Evolutionary conservation across 2,329 filamentous ascomycete genomes (phyloP), one percentile per base, ranked within the genome.

Genomic region (Ciborinia camelliae): DNA sequence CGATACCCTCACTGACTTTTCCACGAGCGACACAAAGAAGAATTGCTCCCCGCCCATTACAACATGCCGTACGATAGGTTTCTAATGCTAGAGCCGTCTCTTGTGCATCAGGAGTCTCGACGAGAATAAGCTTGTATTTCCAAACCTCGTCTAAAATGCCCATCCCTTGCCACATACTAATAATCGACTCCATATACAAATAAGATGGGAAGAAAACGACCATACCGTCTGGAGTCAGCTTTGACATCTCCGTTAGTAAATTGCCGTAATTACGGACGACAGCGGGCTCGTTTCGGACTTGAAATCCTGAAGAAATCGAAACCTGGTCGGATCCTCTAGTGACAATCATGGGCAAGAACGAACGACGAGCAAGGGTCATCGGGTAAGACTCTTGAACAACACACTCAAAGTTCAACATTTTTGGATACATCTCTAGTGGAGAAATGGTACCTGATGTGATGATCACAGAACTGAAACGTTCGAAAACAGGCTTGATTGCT

Each of bases 121-220:
- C 95, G 9, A 99, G 84, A 70, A 99, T 97, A 69, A 99, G 84
- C 77, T 99, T 99, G 81, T 97, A 97, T 77, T 97, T 97, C 95
- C 95, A 99, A 39, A 99, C 92, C 75, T 95, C 90, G 77, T 99
- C 95, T 43, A 99, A 81, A 68, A 98, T 97, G 32, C 92, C 92
- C 93, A 98, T 98, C 63, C 92, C 92, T 77, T 99, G 95, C 95
- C 95, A 99, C 87, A 97, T 97, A 76, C 90, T 94, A 76, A 99
- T 97, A 75, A 98, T 98, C 61, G 90, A 95, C 76, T 99, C 95
- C 95, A 99, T 98, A 79, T 99, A 99, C 1, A 99, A 84, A 73
- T 99, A 99, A 0, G 92, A 97, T 0, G 95, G 96, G 76, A 99
- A 99, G 81, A 99, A 99, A 47, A 99, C 95, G n/a, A 99, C 95